A percentile compares a stretch with the other conserved stretches of the same genome.
Evolutionary conservation across 306 rosid species (phyloP).

Genomic region (Trifolium pratense): DNA sequence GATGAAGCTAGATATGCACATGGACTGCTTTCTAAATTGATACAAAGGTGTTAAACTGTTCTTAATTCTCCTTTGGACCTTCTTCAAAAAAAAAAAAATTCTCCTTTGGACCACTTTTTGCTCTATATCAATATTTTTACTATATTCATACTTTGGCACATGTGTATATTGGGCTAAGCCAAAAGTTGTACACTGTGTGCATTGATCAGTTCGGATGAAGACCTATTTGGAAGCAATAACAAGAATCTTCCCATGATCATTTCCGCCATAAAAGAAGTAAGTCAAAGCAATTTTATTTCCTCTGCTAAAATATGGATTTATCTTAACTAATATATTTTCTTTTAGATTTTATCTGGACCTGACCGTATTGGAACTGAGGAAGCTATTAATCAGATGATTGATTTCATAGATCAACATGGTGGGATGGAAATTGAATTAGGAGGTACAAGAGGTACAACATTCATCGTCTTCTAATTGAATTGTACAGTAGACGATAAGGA

Average conservation of each 20-base stretch:
- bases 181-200: background rate
- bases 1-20: constrained; percentile 34
- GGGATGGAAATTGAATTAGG: background rate
- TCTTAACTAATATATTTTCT: background rate
- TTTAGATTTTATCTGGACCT: constrained; percentile 34
- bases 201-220: constrained; percentile 34
- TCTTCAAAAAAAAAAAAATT: too few species aligned
- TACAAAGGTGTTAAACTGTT: constrained; percentile 29
- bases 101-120: background rate
- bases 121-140: constrained; percentile 19
- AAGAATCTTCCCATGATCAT: constrained; percentile 22
- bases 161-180: background rate
- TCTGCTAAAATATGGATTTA: background rate
- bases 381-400: constrained; percentile 9
- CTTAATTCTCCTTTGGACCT: background rate
- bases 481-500: background rate
- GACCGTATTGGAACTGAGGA: constrained; percentile 33
- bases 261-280: constrained; percentile 27
- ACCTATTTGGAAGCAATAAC: constrained; percentile 39
- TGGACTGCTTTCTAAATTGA: constrained; percentile 6
- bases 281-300: background rate
- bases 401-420: background rate
- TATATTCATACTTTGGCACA: background rate
- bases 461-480: background rate
- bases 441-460: background rate